Evolutionary conservation across 2,329 filamentous ascomycete species (phyloP).

Genomic region (Aspergillus fischeri): DNA sequence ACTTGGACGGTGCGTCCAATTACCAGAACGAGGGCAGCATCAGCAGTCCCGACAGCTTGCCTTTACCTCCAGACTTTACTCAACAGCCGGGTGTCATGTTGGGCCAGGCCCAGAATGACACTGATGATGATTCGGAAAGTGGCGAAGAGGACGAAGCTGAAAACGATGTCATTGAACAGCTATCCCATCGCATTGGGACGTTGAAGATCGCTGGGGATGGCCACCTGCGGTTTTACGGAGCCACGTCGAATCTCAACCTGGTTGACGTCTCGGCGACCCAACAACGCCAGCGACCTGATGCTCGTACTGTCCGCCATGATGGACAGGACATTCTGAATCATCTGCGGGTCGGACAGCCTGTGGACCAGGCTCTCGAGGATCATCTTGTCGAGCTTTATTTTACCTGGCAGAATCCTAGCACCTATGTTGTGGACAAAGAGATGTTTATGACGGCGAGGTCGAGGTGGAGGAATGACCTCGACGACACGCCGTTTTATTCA

Average conservation of each 20-base stretch:
- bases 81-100: conserved; percentile 22
- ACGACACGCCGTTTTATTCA: conserved; percentile 40
- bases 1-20: conserved; percentile 21
- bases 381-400: conserved; percentile 47
- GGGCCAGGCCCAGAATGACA: conserved; percentile 17
- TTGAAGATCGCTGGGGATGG: conserved; percentile 43
- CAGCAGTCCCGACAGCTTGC: conserved; percentile 23
- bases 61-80: conserved; percentile 23
- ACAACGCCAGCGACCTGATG: conserved; percentile 33
- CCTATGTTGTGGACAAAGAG: conserved; percentile 44
- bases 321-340: conserved; percentile 40
- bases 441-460: conserved; percentile 34
- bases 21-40: conserved; percentile 18
- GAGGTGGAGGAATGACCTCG: conserved; percentile 35
- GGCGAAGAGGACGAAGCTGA: conserved; percentile 37
- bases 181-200: conserved; percentile 43
- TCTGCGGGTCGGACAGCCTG: conserved; percentile 38
- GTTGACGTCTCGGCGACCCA: conserved; percentile 37
- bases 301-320: conserved; percentile 36
- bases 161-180: conserved; percentile 41
- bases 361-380: conserved; percentile 40
- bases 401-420: conserved; percentile 47
- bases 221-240: conserved; percentile 43
- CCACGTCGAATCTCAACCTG: conserved; percentile 43
- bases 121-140: conserved; percentile 30